Conservation (phyloP, 169 alveolate species). For the Ichthyophthirius multifiliis region DNA sequence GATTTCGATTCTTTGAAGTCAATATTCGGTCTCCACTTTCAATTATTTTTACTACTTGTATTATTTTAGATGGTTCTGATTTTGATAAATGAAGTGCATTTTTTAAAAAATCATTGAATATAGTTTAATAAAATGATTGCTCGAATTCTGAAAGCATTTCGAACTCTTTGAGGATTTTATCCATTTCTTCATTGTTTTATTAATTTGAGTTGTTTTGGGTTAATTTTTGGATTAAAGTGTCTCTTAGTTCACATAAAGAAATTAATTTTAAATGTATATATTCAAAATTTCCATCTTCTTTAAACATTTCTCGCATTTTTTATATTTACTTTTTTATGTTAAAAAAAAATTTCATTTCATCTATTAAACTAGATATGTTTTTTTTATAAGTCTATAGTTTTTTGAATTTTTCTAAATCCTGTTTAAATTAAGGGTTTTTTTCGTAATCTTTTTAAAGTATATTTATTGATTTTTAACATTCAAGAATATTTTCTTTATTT, state of each 20-base stretch:
- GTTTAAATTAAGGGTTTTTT: conserved; percentile 9
- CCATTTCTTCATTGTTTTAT: conserved; percentile 12
- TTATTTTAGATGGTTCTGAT: conserved; percentile 9
- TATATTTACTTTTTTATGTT: conserved; percentile 21
- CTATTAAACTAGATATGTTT: conserved; percentile 24
- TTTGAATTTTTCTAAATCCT: conserved; percentile 15
- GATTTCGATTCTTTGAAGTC: not conserved
- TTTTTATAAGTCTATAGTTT: not conserved
- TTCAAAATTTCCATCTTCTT: conserved; percentile 14
- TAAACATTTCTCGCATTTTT: conserved; percentile 24
- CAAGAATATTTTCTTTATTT: conserved; percentile 2
- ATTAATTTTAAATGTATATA: conserved; percentile 12
- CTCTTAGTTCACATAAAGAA: conserved; percentile 22
- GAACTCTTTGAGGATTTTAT: conserved; percentile 15
- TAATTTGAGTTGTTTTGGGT: too few relatives aligned
- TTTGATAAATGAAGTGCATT: conserved; percentile 5
- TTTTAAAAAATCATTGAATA: not conserved
- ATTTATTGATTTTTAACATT: not conserved
- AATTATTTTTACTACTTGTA: conserved; percentile 16
- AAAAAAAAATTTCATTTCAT: conserved; percentile 25
- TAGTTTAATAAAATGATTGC: conserved; percentile 5
- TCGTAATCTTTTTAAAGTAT: conserved; percentile 9
- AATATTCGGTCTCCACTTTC: conserved; percentile 23
- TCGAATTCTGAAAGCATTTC: conserved; percentile 19
- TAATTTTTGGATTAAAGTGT: conserved; percentile 19